These are phyloP conservation scores for Cystofilobasidium macerans DNA, from an alignment of 768 basidiomycete species.

Conservation along the genomic window DNA sequence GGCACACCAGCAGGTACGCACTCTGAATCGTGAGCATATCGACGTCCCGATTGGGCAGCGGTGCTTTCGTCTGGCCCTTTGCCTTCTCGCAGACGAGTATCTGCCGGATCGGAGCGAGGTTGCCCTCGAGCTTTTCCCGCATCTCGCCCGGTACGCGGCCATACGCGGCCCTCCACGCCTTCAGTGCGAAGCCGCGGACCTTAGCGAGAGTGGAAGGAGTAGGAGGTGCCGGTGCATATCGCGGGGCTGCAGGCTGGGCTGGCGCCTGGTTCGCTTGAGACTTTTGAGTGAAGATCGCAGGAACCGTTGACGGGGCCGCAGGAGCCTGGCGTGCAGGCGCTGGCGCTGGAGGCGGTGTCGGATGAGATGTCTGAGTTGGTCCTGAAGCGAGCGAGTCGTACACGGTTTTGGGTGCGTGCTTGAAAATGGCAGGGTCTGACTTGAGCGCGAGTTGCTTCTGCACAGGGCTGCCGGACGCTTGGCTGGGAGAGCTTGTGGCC, in stretches of 20 bases:
- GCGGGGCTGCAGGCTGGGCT: background rate
- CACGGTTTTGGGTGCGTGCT: background rate
- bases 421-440: slow-evolving; percentile 15
- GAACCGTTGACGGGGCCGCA: background rate
- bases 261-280: background rate
- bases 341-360: background rate
- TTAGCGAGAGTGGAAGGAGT: background rate
- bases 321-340: background rate
- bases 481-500: background rate
- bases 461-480: background rate
- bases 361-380: background rate
- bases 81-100: background rate
- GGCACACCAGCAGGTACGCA: background rate
- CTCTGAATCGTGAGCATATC: slow-evolving; percentile 13
- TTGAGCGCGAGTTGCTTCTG: background rate
- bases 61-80: background rate
- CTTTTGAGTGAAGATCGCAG: slow-evolving; percentile 21
- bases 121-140: background rate
- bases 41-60: background rate
- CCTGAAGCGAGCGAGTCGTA: background rate
- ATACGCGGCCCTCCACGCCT: background rate
- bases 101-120: background rate
- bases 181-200: background rate
- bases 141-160: background rate
- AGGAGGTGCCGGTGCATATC: background rate